Conservation (phyloP, 352 stramenopile species). For the Sclerospora graminicola region DNA sequence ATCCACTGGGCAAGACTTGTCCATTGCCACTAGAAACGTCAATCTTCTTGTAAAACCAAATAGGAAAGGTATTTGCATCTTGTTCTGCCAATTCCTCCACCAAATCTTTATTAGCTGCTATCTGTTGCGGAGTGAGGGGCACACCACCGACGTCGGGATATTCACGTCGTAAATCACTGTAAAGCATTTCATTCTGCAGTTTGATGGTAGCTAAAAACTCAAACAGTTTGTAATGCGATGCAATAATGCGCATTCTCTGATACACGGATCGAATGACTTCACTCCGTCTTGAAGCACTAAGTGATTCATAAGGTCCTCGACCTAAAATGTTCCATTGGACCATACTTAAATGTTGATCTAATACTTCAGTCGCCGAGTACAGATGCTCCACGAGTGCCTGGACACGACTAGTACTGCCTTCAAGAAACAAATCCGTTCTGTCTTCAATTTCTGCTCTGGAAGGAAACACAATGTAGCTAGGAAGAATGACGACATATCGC, state of each 20-base stretch:
- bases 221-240: conserved; percentile 69
- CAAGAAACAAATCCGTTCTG: conserved; percentile 60
- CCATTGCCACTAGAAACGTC: conserved; percentile 26
- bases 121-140: conserved; percentile 29
- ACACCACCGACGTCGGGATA: conserved; percentile 41
- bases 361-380: conserved; percentile 73
- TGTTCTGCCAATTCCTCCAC: conserved; percentile 34
- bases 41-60: conserved; percentile 79
- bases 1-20: conserved; percentile 22
- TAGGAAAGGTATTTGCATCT: conserved; percentile 51
- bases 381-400: conserved; percentile 71
- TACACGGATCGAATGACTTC: conserved; percentile 68
- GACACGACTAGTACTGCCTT: conserved; percentile 61
- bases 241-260: conserved; percentile 58
- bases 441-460: conserved; percentile 69
- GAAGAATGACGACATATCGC: conserved; percentile 67
- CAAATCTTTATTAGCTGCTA: conserved; percentile 32
- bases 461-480: conserved; percentile 66
- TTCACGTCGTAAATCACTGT: conserved; percentile 43
- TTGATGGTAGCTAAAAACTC: conserved; percentile 81
- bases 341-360: conserved; percentile 81
- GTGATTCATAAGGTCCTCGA: conserved; percentile 63
- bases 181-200: conserved; percentile 80
- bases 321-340: conserved; percentile 83
- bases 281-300: conserved; percentile 37